Evolutionary conservation across 2,329 filamentous ascomycete species (phyloP), one percentile per base, ranked within the genome.

Genomic region (Fusarium sp.): DNA sequence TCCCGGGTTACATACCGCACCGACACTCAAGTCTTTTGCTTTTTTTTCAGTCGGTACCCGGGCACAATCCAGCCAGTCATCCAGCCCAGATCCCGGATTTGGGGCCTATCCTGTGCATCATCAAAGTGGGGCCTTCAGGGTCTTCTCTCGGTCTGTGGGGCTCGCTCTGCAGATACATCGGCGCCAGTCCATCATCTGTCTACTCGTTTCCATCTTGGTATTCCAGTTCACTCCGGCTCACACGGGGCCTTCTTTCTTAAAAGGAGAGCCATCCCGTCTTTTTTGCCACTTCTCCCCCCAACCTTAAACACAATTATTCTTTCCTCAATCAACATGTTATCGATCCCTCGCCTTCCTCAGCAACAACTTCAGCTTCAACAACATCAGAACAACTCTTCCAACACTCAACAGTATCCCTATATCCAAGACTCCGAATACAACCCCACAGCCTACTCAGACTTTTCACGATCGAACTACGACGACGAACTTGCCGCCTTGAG

Each of bases 241-340:
- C 50, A 72, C 52, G 58, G 71, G 64, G 57, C 68, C 61, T 71
- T 59, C 64, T 72, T 74, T 63, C 40, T 70, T 77, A 78, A 78
- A 78, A 78, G 66, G 59, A 69, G 69, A 75, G 42, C 73, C 67
- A 73, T 76, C 74, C 77, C 70, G 64, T 73, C 67, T 67, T 75
- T 72, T 75, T 76, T 62, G 77, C 77, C 77, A 78, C 77, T 68
- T 65, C 54, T 42, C 56, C 58, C 66, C 42, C 45, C 68, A 77
- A 77, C 63, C 58, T 71, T 77, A 77, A 77, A 70, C 74, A 71
- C 37, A 73, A 74, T 58, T 58, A 37, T 67, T 56, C 45, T 66
- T 67, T 42, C 38, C 71, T 69, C 62, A 40, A 77, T 64, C 78
- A 80, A 57, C 74, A 80, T 80, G 79, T 73, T 80, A 77, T 80